These are phyloP conservation scores for Austroboletus niveus DNA, from an alignment of 1,284 basidiomycete species.

Conservation along the genomic window DNA sequence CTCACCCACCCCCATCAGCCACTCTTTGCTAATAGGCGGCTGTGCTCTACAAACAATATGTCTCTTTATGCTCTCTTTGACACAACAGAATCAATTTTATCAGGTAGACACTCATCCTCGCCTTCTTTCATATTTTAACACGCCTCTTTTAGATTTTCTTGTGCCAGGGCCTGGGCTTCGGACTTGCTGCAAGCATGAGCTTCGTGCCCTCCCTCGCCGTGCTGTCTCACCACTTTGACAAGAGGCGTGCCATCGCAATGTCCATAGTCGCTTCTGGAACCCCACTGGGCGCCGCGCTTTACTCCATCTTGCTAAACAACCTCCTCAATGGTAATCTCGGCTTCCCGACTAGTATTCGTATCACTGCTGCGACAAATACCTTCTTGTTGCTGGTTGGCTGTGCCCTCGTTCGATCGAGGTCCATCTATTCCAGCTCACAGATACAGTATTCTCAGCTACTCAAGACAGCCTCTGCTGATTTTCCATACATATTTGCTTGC, in stretches of 20 bases:
- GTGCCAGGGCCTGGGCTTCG: conserved; percentile 36
- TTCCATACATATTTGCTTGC: conserved; percentile 27
- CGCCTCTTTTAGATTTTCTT: conserved; percentile 30
- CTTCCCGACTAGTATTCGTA: conserved; percentile 26
- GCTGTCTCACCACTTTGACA: conserved; percentile 37
- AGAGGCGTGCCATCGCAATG: conserved; percentile 32
- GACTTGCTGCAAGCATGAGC: conserved; percentile 33
- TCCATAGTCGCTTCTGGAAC: conserved; percentile 33
- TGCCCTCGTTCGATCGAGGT: conserved; percentile 29
- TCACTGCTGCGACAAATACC: conserved; percentile 28
- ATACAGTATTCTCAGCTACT: conserved; percentile 18
- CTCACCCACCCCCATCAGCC: conserved; percentile 13
- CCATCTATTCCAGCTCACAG: conserved; percentile 7
- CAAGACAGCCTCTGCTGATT: conserved; percentile 16
- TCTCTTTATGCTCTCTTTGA: conserved; percentile 39
- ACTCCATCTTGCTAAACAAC: conserved; percentile 41
- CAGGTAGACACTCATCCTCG: conserved; percentile 21
- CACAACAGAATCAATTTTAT: conserved; percentile 33
- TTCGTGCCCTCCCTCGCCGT: conserved; percentile 36
- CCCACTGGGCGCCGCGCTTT: conserved; percentile 31
- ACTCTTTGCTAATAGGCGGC: conserved; percentile 28
- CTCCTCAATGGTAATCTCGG: conserved; percentile 29
- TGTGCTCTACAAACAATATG: conserved; percentile 27
- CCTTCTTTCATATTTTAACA: not conserved
- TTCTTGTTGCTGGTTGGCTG: conserved; percentile 26